phyloP scores from a whole-genome alignment of 2,329 filamentous ascomycete genomes.

The Pseudogymnoascus sp. region DNA sequence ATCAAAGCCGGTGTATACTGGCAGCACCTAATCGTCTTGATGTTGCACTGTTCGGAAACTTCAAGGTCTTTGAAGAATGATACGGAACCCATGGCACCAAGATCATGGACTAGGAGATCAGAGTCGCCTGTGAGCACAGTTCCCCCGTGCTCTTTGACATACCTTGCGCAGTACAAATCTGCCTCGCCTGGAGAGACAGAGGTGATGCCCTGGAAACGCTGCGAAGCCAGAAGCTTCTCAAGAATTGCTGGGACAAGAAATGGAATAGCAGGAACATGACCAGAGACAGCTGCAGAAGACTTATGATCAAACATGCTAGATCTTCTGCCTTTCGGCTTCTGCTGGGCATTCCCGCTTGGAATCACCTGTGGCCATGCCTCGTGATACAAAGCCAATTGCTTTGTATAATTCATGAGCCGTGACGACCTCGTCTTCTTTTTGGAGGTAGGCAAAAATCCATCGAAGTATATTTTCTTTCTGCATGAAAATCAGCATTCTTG shows the following conservation, averaged over 20 bases:
- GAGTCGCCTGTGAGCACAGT: constrained; percentile 75
- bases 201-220: constrained; percentile 34
- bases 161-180: constrained; percentile 67
- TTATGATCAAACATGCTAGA: constrained; percentile 18
- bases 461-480: constrained; percentile 71
- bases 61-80: constrained; percentile 59
- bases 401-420: constrained; percentile 20
- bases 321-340: constrained; percentile 11
- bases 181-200: constrained; percentile 74
- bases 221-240: constrained; percentile 51
- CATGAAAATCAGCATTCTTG: constrained; percentile 14
- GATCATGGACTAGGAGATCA: constrained; percentile 68
- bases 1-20: constrained; percentile 36
- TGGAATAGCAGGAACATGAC: constrained; percentile 37
- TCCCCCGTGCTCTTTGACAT: constrained; percentile 45
- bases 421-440: constrained; percentile 22
- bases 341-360: constrained; percentile 10
- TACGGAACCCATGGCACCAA: constrained; percentile 53
- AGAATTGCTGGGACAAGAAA: constrained; percentile 74
- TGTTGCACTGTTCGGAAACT: constrained; percentile 8
- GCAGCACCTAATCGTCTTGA: constrained; percentile 19
- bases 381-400: constrained; percentile 21
- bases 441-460: constrained; percentile 64
- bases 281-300: constrained; percentile 17
- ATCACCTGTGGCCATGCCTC: constrained; percentile 13